Percentiles rank a stretch among this genome's conserved stretches.
phyloP scores from a whole-genome alignment of 768 basidiomycete species.

The Tylopilus plumbeoviolaceoides region DNA sequence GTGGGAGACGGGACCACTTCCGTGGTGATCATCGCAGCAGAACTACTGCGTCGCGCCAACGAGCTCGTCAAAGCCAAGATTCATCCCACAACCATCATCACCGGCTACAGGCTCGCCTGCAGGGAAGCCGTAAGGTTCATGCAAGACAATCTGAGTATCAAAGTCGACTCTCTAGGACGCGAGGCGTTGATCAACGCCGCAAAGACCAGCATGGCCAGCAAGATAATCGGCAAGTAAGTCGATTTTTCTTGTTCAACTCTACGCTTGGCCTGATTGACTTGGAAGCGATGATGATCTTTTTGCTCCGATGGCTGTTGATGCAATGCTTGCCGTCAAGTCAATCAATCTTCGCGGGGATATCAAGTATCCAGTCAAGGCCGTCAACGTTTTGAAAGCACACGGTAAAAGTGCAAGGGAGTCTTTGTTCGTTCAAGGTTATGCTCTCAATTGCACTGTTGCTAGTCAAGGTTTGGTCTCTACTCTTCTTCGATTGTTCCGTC shows the following conservation, averaged over 20 bases:
- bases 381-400: conserved; percentile 97
- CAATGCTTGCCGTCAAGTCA: conserved; percentile 96
- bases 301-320: conserved; percentile 98
- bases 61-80: conserved; percentile 98
- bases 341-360: conserved; percentile 91
- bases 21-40: conserved; percentile 97
- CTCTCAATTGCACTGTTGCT: conserved; percentile 96
- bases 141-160: conserved; percentile 95
- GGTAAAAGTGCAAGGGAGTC: conserved; percentile 95
- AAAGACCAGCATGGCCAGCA: conserved; percentile 98
- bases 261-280: conserved; percentile 1
- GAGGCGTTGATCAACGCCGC: conserved; percentile 94
- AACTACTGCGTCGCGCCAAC: conserved; percentile 91
- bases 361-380: conserved; percentile 99
- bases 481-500: not conserved
- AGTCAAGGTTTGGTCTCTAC: conserved; percentile 76
- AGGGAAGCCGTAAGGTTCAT: conserved; percentile 97
- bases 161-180: conserved; percentile 86
- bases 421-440: conserved; percentile 92
- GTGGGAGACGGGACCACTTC: conserved; percentile 99
- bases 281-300: conserved; percentile 93
- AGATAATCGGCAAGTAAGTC: conserved; percentile 93
- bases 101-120: conserved; percentile 95
- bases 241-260: not conserved
- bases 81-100: conserved; percentile 98